Base-by-base conservation (phyloP, 1,139 yeast genomes). In the Geotrichum candidum region DNA sequence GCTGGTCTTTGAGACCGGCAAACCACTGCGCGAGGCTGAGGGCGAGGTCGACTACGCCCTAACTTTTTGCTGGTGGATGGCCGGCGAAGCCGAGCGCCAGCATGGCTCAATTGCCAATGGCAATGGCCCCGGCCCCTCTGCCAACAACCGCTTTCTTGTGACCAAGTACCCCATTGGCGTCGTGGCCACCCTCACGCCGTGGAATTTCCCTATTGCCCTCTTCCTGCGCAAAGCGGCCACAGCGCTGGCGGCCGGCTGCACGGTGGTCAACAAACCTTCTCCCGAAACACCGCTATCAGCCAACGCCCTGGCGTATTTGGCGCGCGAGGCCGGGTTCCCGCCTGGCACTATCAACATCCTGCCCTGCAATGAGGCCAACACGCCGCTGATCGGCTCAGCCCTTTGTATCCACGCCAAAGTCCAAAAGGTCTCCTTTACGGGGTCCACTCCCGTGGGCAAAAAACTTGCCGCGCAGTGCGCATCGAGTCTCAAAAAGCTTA, bases 141-240 rank as follows among this genome's bases (percentile, higher is more conserved):
- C 92, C 87, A 52, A 74, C 69, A 55, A 72, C 70, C 59, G 72
- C 57, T 75, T 82, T 57, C 66, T 81, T 63, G 73, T 11, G 27
- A 65, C 78, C 63, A 76, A 66, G 65, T 82, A 80, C 73, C 96
- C 97, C 53, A 81, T 77, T 67, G 95, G 95, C 29, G 92, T 88
- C 27, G 86, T 88, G 70, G 95, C 87, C 22, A 89, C 86, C 70
- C 84, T 87, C 68, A 84, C 88, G 66, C 95, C 96, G 67, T 88
- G 96, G 96, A 88, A 88, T 75, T 88, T 86, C 83, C 95, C 96
- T 65, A 76, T 88, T 65, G 80, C 87, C 72, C 87, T 88, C 88
- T 84, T 86, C 75, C 77, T 90, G 41, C 88, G 96, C 94, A 88
- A 88, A 75, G 80, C 88, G 62, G 94, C 87, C 63, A 95, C 96